phyloP scores from a whole-genome alignment of 768 basidiomycete species.

The Paxillus involutus region DNA sequence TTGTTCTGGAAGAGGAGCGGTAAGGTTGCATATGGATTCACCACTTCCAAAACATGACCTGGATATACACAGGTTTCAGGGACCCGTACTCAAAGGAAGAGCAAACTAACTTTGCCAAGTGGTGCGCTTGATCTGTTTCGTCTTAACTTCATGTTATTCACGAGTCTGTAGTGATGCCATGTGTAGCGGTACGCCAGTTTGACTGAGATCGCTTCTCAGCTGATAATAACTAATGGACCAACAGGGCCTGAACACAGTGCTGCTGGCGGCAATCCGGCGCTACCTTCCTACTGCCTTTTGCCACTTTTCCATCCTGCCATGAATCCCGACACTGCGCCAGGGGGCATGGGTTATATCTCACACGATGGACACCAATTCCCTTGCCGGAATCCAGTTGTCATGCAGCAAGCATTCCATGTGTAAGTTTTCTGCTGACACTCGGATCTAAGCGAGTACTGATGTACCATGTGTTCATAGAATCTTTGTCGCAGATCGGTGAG shows the following conservation, averaged over 20 bases:
- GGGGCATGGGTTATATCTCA: slow-evolving; percentile 49
- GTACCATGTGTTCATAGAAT: slow-evolving; percentile 32
- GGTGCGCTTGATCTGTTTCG: not conserved
- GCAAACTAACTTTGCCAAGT: slow-evolving; percentile 43
- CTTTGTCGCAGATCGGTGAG: slow-evolving; percentile 54
- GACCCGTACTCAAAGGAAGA: slow-evolving; percentile 57
- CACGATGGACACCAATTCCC: slow-evolving; percentile 54
- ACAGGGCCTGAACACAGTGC: slow-evolving; percentile 52
- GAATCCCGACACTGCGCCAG: slow-evolving; percentile 24
- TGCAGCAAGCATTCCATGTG: slow-evolving; percentile 64
- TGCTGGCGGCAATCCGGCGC: slow-evolving; percentile 35
- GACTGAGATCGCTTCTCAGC: not conserved
- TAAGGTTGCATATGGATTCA: slow-evolving; percentile 12
- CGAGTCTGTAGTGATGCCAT: slow-evolving; percentile 38
- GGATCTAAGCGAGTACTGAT: not conserved
- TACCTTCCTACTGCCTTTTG: slow-evolving; percentile 54
- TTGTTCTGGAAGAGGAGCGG: slow-evolving; percentile 54
- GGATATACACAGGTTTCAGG: slow-evolving; percentile 43
- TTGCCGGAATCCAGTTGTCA: slow-evolving; percentile 52
- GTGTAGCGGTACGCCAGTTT: slow-evolving; percentile 27
- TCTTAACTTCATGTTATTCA: not conserved
- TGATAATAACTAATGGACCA: not conserved
- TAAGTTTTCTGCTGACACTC: slow-evolving; percentile 32
- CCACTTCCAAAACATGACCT: not conserved
- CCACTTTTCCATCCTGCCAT: slow-evolving; percentile 51